Evolutionary conservation across 1,284 basidiomycete genomes (phyloP).

Genomic region (Trichosporon ovoides): DNA sequence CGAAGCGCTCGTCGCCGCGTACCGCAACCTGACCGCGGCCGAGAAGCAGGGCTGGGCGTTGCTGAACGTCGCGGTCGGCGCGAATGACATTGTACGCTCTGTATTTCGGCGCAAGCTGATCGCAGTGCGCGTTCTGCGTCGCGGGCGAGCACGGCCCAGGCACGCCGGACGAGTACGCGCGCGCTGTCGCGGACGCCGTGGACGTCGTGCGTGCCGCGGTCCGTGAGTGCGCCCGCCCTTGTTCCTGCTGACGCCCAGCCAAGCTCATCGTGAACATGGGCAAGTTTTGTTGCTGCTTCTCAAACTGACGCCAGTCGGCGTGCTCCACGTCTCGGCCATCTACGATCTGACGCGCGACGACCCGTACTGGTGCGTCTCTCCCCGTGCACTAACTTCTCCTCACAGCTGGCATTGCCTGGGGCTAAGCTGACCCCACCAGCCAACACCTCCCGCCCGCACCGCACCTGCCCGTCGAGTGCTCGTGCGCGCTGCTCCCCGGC

Average conservation of each 20-base stretch:
- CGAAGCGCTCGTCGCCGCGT: conserved; percentile 41
- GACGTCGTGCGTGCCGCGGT: conserved; percentile 38
- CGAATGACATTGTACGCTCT: conserved; percentile 45
- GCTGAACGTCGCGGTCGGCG: conserved; percentile 47
- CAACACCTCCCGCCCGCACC: conserved; percentile 31
- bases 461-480: conserved; percentile 40
- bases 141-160: conserved; percentile 35
- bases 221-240: conserved; percentile 30
- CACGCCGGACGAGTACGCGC: conserved; percentile 40
- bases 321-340: conserved; percentile 44
- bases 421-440: conserved; percentile 14
- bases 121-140: conserved; percentile 45
- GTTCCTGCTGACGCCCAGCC: conserved; percentile 17
- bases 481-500: conserved; percentile 42
- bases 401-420: neutral
- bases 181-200: conserved; percentile 37
- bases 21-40: conserved; percentile 24
- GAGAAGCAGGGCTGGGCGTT: conserved; percentile 40
- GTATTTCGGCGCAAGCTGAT: conserved; percentile 5
- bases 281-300: conserved; percentile 9
- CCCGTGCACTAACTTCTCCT: too few relatives aligned
- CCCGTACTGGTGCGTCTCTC: conserved; percentile 40
- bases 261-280: conserved; percentile 41
- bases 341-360: conserved; percentile 40
- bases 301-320: conserved; percentile 31